Evolutionary conservation across 2,329 filamentous ascomycete species (phyloP).

Genomic region (Ascochyta fabae): DNA sequence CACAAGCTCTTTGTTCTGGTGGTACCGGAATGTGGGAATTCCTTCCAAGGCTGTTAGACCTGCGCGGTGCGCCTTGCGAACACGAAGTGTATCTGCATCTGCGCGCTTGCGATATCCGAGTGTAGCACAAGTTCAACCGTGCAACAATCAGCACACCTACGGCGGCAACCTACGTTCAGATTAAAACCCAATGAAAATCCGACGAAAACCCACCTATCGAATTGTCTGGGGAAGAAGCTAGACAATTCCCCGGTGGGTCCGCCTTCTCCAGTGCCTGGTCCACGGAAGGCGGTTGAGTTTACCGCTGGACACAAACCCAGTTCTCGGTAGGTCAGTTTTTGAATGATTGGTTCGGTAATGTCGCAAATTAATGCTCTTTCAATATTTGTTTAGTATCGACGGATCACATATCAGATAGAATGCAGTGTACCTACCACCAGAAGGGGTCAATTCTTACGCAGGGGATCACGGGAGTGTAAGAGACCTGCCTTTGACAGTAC

Average conservation of each 20-base stretch:
- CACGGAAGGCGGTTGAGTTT: not conserved
- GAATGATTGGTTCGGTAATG: not conserved
- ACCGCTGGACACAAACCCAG: not conserved
- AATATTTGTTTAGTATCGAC: too few species aligned
- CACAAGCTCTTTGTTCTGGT: not conserved
- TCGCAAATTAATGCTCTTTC: too few species aligned
- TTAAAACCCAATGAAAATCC: not conserved
- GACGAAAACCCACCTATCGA: not conserved
- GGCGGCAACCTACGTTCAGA: not conserved
- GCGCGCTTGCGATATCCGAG: not conserved
- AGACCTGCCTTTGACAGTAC: not conserved
- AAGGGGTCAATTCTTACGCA: not conserved
- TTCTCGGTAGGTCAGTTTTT: not conserved
- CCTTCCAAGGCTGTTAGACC: not conserved
- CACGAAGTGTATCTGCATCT: not conserved
- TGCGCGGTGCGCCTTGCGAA: not conserved
- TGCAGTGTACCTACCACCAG: not conserved
- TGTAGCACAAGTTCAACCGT: constrained; percentile 2
- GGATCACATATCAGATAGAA: not conserved
- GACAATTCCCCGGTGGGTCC: not conserved
- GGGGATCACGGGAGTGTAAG: not conserved
- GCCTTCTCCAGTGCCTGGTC: not conserved
- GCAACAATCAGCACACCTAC: not conserved
- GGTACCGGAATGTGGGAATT: not conserved
- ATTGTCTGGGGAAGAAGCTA: not conserved